Evolutionary conservation across 2,329 filamentous ascomycete genomes (phyloP).

Genomic region (Rutstroemia sp.): DNA sequence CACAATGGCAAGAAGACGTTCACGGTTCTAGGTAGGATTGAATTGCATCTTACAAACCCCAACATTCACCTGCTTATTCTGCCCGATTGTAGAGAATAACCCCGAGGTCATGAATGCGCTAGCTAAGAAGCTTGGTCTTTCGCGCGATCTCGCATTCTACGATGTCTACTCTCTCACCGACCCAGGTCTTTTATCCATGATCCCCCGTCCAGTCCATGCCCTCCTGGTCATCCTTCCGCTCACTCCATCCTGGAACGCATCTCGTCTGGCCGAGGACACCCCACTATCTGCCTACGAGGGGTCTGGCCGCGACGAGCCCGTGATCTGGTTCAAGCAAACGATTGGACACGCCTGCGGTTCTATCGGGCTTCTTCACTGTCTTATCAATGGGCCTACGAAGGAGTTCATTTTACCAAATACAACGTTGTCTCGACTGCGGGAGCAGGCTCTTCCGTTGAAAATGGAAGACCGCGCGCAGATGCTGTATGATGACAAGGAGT

Average conservation of each 20-base stretch:
- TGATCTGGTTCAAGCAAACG: constrained; percentile 92
- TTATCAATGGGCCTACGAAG: constrained; percentile 68
- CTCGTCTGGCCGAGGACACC: constrained; percentile 67
- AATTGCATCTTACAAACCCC: neutral
- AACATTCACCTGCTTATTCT: neutral
- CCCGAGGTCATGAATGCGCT: constrained; percentile 82
- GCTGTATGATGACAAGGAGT: constrained; percentile 66
- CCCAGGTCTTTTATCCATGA: constrained; percentile 72
- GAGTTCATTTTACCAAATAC: constrained; percentile 44
- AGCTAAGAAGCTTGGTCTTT: constrained; percentile 76
- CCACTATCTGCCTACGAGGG: constrained; percentile 55
- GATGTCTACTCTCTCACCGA: constrained; percentile 91
- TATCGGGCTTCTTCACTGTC: constrained; percentile 79
- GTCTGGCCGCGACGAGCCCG: constrained; percentile 62
- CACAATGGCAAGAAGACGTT: constrained; percentile 18
- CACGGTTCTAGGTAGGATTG: constrained; percentile 15
- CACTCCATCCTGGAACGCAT: constrained; percentile 68
- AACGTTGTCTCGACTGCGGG: constrained; percentile 49
- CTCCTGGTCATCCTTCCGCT: constrained; percentile 90
- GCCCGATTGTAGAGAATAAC: constrained; percentile 45
- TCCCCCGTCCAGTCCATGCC: constrained; percentile 81
- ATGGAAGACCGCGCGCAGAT: constrained; percentile 62
- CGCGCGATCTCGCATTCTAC: constrained; percentile 68
- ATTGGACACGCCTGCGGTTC: constrained; percentile 90
- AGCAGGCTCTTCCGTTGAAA: constrained; percentile 60